Evolutionary conservation across 2,329 filamentous ascomycete species (phyloP).

Genomic region (Colletotrichum paranaense): DNA sequence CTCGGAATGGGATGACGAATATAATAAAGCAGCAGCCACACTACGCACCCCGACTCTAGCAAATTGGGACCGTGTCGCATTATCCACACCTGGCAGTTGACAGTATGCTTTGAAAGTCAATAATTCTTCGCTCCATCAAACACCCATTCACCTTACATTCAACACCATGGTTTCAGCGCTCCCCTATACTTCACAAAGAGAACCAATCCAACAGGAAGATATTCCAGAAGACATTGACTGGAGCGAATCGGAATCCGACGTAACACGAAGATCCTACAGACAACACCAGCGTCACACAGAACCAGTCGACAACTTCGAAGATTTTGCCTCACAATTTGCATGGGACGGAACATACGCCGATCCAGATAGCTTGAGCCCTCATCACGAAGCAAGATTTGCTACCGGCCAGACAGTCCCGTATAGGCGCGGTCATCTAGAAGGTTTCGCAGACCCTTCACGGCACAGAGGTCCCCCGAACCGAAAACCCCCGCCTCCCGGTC

Average conservation of each 20-base stretch:
- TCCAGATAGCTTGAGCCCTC: neutral
- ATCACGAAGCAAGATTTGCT: neutral
- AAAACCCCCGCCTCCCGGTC: neutral
- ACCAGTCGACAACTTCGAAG: neutral
- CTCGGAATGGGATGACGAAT: neutral
- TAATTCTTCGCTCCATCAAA: too few relatives aligned
- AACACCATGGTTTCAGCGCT: neutral
- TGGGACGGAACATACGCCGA: neutral
- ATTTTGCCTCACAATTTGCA: neutral
- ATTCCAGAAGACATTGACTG: neutral
- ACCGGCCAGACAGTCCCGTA: neutral
- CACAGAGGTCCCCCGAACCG: neutral
- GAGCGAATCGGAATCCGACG: neutral
- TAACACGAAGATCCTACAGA: neutral
- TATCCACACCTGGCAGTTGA: neutral
- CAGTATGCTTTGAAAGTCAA: neutral
- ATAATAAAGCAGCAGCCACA: neutral
- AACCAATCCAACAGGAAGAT: neutral
- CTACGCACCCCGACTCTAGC: neutral
- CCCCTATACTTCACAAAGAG: neutral
- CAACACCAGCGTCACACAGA: neutral
- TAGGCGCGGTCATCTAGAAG: neutral
- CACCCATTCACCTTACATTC: too few relatives aligned
- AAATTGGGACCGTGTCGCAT: neutral
- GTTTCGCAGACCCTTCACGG: neutral